Evolutionary conservation across 495 filamentous ascomycete genomes (phyloP), one percentile per base, ranked within the genome.

Genomic region (Penicillium canariense): DNA sequence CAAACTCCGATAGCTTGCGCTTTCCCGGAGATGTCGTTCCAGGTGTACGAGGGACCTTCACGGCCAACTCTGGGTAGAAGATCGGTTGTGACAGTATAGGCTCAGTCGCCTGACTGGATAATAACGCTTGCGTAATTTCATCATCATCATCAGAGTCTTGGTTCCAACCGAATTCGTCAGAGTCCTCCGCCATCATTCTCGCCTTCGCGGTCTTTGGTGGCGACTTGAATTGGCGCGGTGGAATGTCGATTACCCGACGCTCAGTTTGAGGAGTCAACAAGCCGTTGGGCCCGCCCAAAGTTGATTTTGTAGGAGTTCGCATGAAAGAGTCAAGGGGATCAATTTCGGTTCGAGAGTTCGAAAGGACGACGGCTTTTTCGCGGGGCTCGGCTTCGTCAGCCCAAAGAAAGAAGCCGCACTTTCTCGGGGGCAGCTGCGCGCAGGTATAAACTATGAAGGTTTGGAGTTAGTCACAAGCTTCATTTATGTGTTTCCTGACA

Each of bases 371-470:
- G 11, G 63, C 59, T 58, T 76, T 73, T 60, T 88, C 84, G 14
- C 84, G 77, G 17, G 53, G 54, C 30, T 77, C 68, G 0, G 87
- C 87, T n/a, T 83, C 79, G 25, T 83, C 80, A 25, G 77, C 75
- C 82, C 84, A 91, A 2, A 90, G 69, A 64, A 90, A 92, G 75
- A 91, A 91, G 14, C 75, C 71, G 67, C 88, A 92, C 32, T 74
- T 70, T 36, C 74, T 59, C 1, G 69, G 59, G 26, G 75, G 71
- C 7, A 70, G 63, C 55, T 81, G 78, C 51, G 81, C 81, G 64
- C 88, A 91, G 6, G 76, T 83, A 61, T 86, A 90, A 67, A 91
- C 79, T 82, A 23, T 20, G 36, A 26, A 9, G 27, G 12, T 35
- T 47, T 8, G 25, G 6, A 2, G 4, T 42, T 8, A 42, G 20